phyloP scores from a whole-genome alignment of 257 asterid genomes.

The Penstemon barbatus region DNA sequence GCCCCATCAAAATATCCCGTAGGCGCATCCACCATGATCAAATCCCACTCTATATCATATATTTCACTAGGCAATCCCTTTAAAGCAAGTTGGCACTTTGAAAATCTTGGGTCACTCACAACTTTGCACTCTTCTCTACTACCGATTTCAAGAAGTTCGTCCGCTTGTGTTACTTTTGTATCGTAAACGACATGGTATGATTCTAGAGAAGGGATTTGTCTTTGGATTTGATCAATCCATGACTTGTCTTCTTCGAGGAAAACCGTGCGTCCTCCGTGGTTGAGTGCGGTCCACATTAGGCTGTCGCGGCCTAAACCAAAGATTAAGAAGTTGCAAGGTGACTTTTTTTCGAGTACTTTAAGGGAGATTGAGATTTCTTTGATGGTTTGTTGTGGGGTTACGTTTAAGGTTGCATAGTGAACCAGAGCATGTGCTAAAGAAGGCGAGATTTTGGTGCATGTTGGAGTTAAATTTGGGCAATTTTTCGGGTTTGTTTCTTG shows the following conservation, averaged over 20 bases:
- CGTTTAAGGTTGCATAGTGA: slow-evolving; percentile 76
- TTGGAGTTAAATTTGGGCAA: slow-evolving; percentile 34
- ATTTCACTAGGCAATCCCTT: slow-evolving; percentile 59
- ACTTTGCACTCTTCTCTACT: slow-evolving; percentile 50
- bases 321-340: slow-evolving; percentile 82
- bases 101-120: slow-evolving; percentile 71
- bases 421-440: slow-evolving; percentile 67
- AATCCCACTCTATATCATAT: slow-evolving; percentile 77
- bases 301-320: slow-evolving; percentile 89
- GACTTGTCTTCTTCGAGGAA: slow-evolving; percentile 79
- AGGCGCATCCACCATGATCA: slow-evolving; percentile 94
- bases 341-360: slow-evolving; percentile 55
- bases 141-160: slow-evolving; percentile 56
- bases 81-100: slow-evolving; percentile 62
- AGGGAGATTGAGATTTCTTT: slow-evolving; percentile 72
- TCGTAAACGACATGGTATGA: slow-evolving; percentile 69
- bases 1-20: slow-evolving; percentile 77
- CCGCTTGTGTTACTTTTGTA: slow-evolving; percentile 69
- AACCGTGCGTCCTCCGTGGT: slow-evolving; percentile 77
- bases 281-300: slow-evolving; percentile 88
- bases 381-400: slow-evolving; percentile 86
- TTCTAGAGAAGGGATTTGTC: slow-evolving; percentile 55
- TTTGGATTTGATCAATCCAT: slow-evolving; percentile 66
- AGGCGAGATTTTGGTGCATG: slow-evolving; percentile 67
- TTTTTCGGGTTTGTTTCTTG: slow-evolving; percentile 26